Conservation (phyloP, 2,329 filamentous ascomycete species). For the Neonectria faginata region DNA sequence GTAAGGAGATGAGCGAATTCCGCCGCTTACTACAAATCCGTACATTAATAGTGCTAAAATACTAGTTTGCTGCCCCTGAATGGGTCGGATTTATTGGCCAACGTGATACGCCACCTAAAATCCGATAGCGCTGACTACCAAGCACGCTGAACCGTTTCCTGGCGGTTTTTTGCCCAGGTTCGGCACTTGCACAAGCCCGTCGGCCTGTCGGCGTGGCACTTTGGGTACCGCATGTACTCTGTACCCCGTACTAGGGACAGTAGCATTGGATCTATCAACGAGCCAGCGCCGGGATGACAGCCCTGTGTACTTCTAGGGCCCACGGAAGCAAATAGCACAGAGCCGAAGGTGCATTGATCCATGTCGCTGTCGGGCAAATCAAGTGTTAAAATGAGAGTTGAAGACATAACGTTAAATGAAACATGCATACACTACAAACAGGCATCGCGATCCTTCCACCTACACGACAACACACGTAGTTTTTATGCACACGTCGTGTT, state of each 20-base stretch:
- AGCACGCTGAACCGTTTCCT: conserved; percentile 3
- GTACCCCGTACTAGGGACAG: neutral
- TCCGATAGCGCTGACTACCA: conserved; percentile 1
- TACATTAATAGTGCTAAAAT: conserved; percentile 1
- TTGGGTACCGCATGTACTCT: neutral
- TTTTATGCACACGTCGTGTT: neutral
- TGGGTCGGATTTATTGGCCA: neutral
- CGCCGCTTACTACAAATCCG: neutral
- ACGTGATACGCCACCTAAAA: neutral
- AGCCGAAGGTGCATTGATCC: neutral
- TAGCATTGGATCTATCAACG: neutral
- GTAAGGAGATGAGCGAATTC: conserved; percentile 5
- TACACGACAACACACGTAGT: neutral
- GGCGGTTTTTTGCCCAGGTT: neutral
- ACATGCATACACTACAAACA: neutral
- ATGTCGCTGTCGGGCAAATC: neutral
- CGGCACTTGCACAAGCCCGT: conserved; percentile 12
- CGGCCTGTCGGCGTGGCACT: neutral
- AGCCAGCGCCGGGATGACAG: neutral
- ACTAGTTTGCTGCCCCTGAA: conserved; percentile 7
- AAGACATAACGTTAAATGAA: neutral
- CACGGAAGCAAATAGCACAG: neutral
- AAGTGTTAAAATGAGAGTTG: conserved; percentile 20
- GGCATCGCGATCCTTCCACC: neutral
- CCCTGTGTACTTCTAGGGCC: conserved; percentile 11